phyloP scores from a whole-genome alignment of 2,329 filamentous ascomycete genomes.

The Penicillium verrucosum region DNA sequence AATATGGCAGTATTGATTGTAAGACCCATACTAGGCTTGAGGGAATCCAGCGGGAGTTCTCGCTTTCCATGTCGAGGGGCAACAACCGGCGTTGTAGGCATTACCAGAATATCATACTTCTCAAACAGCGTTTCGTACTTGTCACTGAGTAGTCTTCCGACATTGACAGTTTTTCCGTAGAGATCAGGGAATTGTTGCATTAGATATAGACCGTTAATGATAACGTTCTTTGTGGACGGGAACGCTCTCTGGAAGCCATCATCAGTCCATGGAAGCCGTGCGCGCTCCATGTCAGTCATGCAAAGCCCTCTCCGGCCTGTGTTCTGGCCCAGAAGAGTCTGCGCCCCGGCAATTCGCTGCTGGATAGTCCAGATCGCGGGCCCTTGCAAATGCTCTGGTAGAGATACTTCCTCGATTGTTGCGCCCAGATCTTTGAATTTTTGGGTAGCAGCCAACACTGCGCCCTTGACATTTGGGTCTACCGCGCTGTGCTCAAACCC shows the following conservation, averaged over 20 bases:
- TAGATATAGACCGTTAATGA: slow-evolving; percentile 43
- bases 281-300: slow-evolving; percentile 51
- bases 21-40: slow-evolving; percentile 47
- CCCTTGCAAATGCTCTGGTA: slow-evolving; percentile 48
- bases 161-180: slow-evolving; percentile 43
- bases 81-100: slow-evolving; percentile 37
- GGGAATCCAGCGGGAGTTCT: slow-evolving; percentile 24
- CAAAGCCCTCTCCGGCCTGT: slow-evolving; percentile 50
- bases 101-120: slow-evolving; percentile 41
- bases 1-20: slow-evolving; percentile 57
- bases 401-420: slow-evolving; percentile 49
- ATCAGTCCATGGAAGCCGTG: slow-evolving; percentile 47
- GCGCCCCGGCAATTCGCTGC: slow-evolving; percentile 41
- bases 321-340: slow-evolving; percentile 44
- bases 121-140: slow-evolving; percentile 42
- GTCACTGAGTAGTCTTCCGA: slow-evolving; percentile 39
- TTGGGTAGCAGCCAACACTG: slow-evolving; percentile 44
- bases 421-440: slow-evolving; percentile 49
- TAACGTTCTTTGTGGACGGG: slow-evolving; percentile 44
- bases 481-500: slow-evolving; percentile 43
- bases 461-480: slow-evolving; percentile 40
- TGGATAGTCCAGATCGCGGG: slow-evolving; percentile 49
- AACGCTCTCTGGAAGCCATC: slow-evolving; percentile 50
- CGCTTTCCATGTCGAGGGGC: slow-evolving; percentile 25
- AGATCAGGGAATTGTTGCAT: slow-evolving; percentile 39